A percentile compares a stretch with the other conserved stretches of the same genome.
These are phyloP conservation scores for Pestalotiopsis sp. DNA, from an alignment of 2,329 filamentous ascomycete species.

Conservation along the genomic window DNA sequence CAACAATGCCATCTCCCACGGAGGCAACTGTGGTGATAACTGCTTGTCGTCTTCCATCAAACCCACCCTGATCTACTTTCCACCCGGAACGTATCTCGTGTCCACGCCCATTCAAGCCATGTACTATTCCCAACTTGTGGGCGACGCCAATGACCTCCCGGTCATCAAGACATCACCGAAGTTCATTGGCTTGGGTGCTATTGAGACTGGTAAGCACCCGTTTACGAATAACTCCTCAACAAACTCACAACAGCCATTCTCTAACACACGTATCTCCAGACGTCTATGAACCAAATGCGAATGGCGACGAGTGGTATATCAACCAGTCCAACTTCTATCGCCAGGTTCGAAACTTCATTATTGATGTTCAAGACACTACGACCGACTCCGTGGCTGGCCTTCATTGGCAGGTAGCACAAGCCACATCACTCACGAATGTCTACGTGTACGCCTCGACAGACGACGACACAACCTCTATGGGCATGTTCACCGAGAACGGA, in stretches of 20 bases:
- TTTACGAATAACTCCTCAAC: not conserved
- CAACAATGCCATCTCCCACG: conserved; percentile 51
- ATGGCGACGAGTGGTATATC: not conserved
- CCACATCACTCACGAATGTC: not conserved
- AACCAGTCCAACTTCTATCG: not conserved
- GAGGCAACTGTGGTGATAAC: not conserved
- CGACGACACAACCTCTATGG: not conserved
- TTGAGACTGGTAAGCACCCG: not conserved
- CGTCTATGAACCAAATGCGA: not conserved
- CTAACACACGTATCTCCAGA: not conserved
- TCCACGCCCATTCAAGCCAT: not conserved
- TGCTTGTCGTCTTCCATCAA: not conserved
- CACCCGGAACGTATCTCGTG: not conserved
- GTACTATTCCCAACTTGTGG: conserved; percentile 1
- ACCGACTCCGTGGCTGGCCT: not conserved
- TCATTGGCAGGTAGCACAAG: not conserved
- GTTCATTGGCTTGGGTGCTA: not conserved
- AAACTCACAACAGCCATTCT: not conserved
- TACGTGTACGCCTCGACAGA: not conserved
- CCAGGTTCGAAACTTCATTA: not conserved
- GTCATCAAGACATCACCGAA: not conserved
- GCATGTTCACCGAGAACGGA: not conserved
- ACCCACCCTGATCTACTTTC: not conserved
- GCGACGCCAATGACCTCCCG: not conserved
- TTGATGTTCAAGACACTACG: not conserved